A percentile compares a stretch with the other conserved stretches of the same genome.
phyloP scores from a whole-genome alignment of 2,329 filamentous ascomycete species.

The Neofusicoccum sp. region DNA sequence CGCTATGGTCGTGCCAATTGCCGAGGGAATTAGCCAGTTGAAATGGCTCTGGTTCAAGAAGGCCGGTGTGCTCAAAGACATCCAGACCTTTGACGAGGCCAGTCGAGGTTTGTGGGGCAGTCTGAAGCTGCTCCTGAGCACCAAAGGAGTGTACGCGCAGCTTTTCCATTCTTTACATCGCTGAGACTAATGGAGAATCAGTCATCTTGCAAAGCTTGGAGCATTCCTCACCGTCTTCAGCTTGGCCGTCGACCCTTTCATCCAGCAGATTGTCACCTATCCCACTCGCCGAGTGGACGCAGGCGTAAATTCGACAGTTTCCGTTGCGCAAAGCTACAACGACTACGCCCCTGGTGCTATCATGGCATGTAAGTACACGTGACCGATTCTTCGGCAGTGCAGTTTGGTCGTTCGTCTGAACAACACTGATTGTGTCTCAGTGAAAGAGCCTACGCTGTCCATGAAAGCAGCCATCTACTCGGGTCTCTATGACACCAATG shows the following conservation, averaged over 20 bases:
- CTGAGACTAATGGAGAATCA: background rate
- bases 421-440: background rate
- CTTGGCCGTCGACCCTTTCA: constrained; percentile 20
- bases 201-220: constrained; percentile 17
- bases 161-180: background rate
- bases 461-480: constrained; percentile 6
- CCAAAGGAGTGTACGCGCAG: constrained; percentile 3
- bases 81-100: constrained; percentile 16
- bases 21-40: constrained; percentile 36
- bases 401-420: too few relatives aligned
- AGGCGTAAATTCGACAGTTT: background rate
- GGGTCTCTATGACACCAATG: background rate
- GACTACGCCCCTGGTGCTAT: background rate
- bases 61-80: constrained; percentile 11
- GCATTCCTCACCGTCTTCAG: constrained; percentile 18
- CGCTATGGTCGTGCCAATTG: constrained; percentile 31
- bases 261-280: constrained; percentile 20
- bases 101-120: constrained; percentile 12
- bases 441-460: background rate
- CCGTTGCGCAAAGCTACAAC: background rate
- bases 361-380: background rate
- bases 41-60: constrained; percentile 36
- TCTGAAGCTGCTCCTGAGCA: background rate
- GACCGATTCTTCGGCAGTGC: too few relatives aligned
- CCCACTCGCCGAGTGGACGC: background rate